Evolutionary conservation across 495 filamentous ascomycete genomes (phyloP).

Genomic region (Penicillium malachiteum): DNA sequence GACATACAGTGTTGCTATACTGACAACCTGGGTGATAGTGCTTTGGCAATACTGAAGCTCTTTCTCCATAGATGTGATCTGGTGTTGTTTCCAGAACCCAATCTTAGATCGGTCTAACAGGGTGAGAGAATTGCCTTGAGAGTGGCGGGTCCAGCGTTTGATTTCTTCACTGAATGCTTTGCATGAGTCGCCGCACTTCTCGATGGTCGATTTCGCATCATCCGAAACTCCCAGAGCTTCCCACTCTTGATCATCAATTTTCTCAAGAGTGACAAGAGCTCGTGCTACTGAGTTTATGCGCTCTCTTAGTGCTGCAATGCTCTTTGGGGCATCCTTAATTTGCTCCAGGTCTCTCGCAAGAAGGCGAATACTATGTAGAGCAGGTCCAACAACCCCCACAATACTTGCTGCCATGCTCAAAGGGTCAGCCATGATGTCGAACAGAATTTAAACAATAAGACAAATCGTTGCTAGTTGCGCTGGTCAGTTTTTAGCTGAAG

Average conservation of each 20-base stretch:
- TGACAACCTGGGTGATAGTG: constrained; percentile 9
- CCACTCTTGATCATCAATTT: constrained; percentile 35
- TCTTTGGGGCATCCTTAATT: constrained; percentile 37
- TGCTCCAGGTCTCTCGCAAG: constrained; percentile 37
- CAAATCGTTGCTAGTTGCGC: too few relatives aligned
- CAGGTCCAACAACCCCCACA: constrained; percentile 35
- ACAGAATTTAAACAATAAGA: background rate
- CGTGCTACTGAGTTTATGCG: constrained; percentile 31
- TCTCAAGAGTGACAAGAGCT: constrained; percentile 32
- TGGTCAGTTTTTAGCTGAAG: background rate
- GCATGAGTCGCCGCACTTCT: constrained; percentile 30
- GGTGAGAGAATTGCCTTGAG: constrained; percentile 3
- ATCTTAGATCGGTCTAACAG: constrained; percentile 7
- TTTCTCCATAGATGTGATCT: constrained; percentile 7
- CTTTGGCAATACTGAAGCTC: constrained; percentile 12
- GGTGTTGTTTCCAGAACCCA: constrained; percentile 10
- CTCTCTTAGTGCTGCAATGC: constrained; percentile 29
- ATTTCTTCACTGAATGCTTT: constrained; percentile 11
- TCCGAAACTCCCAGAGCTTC: constrained; percentile 27
- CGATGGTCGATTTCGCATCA: constrained; percentile 29
- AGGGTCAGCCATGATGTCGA: constrained; percentile 29
- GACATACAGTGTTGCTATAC: constrained; percentile 7
- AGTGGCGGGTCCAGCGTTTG: constrained; percentile 14
- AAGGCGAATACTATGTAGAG: constrained; percentile 35
- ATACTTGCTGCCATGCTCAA: constrained; percentile 36